Base-by-base conservation (phyloP, 495 filamentous ascomycete genomes). In the Parmelia sp. region DNA sequence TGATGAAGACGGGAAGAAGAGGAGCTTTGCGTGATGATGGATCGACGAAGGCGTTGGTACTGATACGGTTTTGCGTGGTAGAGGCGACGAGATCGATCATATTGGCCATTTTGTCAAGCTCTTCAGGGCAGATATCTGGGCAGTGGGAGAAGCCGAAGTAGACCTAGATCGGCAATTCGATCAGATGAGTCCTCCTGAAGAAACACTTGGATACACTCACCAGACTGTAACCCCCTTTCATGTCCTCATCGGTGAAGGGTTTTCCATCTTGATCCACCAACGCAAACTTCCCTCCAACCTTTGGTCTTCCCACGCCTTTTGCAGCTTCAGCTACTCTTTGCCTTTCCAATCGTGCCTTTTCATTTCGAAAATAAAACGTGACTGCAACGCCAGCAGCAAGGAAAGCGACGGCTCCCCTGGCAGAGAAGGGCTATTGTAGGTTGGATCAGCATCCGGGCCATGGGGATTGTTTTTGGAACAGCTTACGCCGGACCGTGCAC, bases 101-200 rank as follows among this genome's bases (percentile, higher is more conserved):
- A 67, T 79, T 79, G 57, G 92, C 90, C 92, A 98, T 96, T 78
- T 98, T 98, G 75, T 98, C 94, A 60, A 98, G 87, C 79, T 98
- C 94, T 69, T 98, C 94, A 36, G 94, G 94, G 80, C 94, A 98
- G 75, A 98, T 98, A 75, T 98, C 94, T 17, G 94, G 94, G 74
- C 94, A 98, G 76, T 96, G 92, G 19, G 91, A 91, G 85, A 98
- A 98, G 69, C 94, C 94, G 73, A 97, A 98, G 76, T 98, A 98
- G 53, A 97, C 86, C 89, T 88, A 67, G 4, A 42, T 15, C 5
- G n/a, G n/a, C 3, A 61, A 33, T 21, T n/a, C 40, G 11, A 44
- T 47, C 37, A 37, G 60, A 17, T 1, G 60, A n/a, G 15, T 37
- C 5, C 23, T 17, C 19, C 29, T 8, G 33, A 27, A 55, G 60